A percentile compares a stretch with the other conserved stretches of the same genome.
Evolutionary conservation across 2,329 filamentous ascomycete species (phyloP).

Genomic region (Pseudocercospora pini-densiflorae): DNA sequence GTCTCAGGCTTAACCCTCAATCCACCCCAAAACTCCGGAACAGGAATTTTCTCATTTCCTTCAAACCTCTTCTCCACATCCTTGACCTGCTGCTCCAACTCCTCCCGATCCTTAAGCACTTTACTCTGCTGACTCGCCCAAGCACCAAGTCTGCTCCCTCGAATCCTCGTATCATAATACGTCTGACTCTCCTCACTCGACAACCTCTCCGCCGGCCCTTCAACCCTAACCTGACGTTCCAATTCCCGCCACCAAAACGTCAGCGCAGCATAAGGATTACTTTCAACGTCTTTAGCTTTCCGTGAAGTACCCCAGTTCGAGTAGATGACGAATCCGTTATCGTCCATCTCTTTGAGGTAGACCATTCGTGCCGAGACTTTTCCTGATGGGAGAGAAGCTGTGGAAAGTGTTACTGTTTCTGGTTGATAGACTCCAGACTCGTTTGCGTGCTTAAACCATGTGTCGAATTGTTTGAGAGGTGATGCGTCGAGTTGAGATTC

Average conservation of each 20-base stretch:
- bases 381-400: slow-evolving; percentile 80
- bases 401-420: slow-evolving; percentile 87
- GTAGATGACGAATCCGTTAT: slow-evolving; percentile 85
- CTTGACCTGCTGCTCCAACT: slow-evolving; percentile 76
- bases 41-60: slow-evolving; percentile 77
- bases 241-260: slow-evolving; percentile 89
- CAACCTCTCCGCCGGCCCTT: slow-evolving; percentile 74
- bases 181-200: slow-evolving; percentile 70
- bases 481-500: slow-evolving; percentile 63
- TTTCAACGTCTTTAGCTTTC: slow-evolving; percentile 68
- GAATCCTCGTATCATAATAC: slow-evolving; percentile 68
- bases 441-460: slow-evolving; percentile 81
- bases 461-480: slow-evolving; percentile 58
- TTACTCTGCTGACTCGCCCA: slow-evolving; percentile 92
- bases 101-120: slow-evolving; percentile 70
- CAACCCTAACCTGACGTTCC: slow-evolving; percentile 89
- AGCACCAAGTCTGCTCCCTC: slow-evolving; percentile 83
- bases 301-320: slow-evolving; percentile 84
- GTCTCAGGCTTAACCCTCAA: slow-evolving; percentile 81
- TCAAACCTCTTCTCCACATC: slow-evolving; percentile 78
- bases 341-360: slow-evolving; percentile 94
- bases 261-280: slow-evolving; percentile 78
- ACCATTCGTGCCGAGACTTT: slow-evolving; percentile 84
- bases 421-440: slow-evolving; percentile 69
- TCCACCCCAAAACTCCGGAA: slow-evolving; percentile 95